Percentiles rank a stretch among this genome's conserved stretches.
phyloP scores from a whole-genome alignment of 345 rosid genomes.

The Passiflora organensis region DNA sequence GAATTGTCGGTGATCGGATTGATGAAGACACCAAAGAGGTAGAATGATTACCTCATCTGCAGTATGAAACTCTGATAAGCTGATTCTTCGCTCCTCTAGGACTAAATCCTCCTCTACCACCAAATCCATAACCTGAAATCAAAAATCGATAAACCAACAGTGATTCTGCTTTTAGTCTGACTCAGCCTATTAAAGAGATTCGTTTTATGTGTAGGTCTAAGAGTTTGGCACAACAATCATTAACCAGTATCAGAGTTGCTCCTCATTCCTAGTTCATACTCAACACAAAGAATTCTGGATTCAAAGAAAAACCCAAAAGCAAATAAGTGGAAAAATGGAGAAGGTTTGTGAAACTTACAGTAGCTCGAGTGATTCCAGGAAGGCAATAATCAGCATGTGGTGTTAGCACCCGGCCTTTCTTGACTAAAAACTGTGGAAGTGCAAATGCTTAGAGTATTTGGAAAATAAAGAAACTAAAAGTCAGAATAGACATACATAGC shows the following conservation, averaged over 20 bases:
- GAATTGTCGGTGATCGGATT: too few species aligned
- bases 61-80: conserved; percentile 79
- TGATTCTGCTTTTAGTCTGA: too few species aligned
- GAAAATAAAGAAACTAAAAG: too few species aligned
- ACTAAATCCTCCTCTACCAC: conserved; percentile 57
- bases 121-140: conserved; percentile 72
- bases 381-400: conserved; percentile 95
- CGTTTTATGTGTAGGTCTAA: too few species aligned
- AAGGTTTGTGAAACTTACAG: conserved; percentile 44
- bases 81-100: conserved; percentile 65
- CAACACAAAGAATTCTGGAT: too few species aligned
- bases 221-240: too few species aligned
- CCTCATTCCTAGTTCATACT: too few species aligned
- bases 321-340: neutral
- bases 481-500: too few species aligned
- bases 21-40: neutral
- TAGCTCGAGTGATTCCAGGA: conserved; percentile 83
- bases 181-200: too few species aligned
- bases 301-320: neutral
- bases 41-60: conserved; percentile 66
- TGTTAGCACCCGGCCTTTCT: conserved; percentile 73
- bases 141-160: too few species aligned
- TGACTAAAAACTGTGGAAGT: conserved; percentile 69
- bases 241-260: too few species aligned
- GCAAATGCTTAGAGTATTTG: too few species aligned